A percentile compares a stretch with the other conserved stretches of the same genome.
phyloP scores from a whole-genome alignment of 2,329 filamentous ascomycete species.

The Cytospora piceicola region DNA sequence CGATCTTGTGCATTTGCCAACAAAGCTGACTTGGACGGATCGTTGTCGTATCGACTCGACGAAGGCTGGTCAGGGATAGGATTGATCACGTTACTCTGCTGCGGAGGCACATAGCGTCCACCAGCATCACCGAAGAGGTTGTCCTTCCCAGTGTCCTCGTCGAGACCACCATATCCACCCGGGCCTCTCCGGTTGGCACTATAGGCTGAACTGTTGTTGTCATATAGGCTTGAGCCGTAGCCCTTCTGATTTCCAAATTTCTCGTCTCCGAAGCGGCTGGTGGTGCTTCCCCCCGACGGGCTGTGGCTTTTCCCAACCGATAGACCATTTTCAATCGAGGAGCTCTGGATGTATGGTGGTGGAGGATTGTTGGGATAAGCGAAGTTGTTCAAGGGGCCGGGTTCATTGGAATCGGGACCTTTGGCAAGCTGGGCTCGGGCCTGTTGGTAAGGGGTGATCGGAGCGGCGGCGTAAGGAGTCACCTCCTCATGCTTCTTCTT shows the following conservation, averaged over 20 bases:
- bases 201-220: slow-evolving; percentile 39
- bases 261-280: slow-evolving; percentile 56
- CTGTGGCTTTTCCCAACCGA: slow-evolving; percentile 2
- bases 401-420: slow-evolving; percentile 34
- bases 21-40: neutral
- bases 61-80: neutral
- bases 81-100: slow-evolving; percentile 19
- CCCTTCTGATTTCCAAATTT: slow-evolving; percentile 56
- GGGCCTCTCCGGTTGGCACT: slow-evolving; percentile 45
- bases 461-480: slow-evolving; percentile 61
- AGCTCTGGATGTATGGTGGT: slow-evolving; percentile 41
- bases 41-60: neutral
- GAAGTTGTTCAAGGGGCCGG: too few species aligned
- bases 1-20: slow-evolving; percentile 25
- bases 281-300: slow-evolving; percentile 36
- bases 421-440: slow-evolving; percentile 43
- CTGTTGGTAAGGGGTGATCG: slow-evolving; percentile 52
- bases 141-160: slow-evolving; percentile 54
- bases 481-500: slow-evolving; percentile 55
- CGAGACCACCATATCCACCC: slow-evolving; percentile 66
- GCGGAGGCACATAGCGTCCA: slow-evolving; percentile 33
- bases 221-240: slow-evolving; percentile 59
- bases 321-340: slow-evolving; percentile 34
- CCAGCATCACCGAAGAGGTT: slow-evolving; percentile 58
- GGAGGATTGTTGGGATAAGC: slow-evolving; percentile 41